Base-by-base conservation (phyloP, 352 stramenopile genomes). In the Pythium angustatum region DNA sequence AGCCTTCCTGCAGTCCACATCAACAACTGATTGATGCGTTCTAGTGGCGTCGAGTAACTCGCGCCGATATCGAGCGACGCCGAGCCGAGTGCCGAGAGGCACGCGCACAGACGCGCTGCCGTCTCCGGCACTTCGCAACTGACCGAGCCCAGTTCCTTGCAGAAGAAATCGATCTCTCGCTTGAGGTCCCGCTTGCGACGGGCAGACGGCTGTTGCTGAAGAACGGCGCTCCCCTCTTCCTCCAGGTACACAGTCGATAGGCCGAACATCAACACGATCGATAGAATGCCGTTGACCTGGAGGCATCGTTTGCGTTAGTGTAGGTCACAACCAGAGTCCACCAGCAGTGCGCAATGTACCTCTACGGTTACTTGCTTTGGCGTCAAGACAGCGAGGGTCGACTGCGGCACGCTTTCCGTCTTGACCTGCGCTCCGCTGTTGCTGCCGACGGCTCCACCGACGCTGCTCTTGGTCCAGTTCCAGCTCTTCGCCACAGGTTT, bases 91-190 rank as follows among this genome's bases (percentile, higher is more conserved):
- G 71, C 57, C 49, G 75, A 81, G 2, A 93, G 62, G 22, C 78
- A 72, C 33, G 91, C 71, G 9, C 71, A 68, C 2, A 78, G 45
- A 9, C 85, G 43, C 6, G 81, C 59, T 33, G 72, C 59, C 55
- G 64, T 66, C 41, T 67, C 62, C 17, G 68, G 48, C 5, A 75
- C 71, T 1, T 31, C 58, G 19, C 62, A 64, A 17, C 67, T 71
- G 47, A 81, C 55, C 3, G 71, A 73, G 28, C 68, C 38, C 57
- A 94, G 79, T 58, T 94, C 85, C 34, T 89, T 91, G 62, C 76
- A 86, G 52, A 89, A 94, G 70, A 88, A 91, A 9, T 90, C 76
- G 14, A 88, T 58, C 28, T 93, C 83, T 14, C 83, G 77, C 41
- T 87, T 83, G 55, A 91, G 66, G 34, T 76, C 74, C 53, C 78